Percentiles rank a stretch among this genome's conserved stretches.
Conservation (phyloP, 192 early-diverging fungal genomes). For the Chytriomyces sp. region DNA sequence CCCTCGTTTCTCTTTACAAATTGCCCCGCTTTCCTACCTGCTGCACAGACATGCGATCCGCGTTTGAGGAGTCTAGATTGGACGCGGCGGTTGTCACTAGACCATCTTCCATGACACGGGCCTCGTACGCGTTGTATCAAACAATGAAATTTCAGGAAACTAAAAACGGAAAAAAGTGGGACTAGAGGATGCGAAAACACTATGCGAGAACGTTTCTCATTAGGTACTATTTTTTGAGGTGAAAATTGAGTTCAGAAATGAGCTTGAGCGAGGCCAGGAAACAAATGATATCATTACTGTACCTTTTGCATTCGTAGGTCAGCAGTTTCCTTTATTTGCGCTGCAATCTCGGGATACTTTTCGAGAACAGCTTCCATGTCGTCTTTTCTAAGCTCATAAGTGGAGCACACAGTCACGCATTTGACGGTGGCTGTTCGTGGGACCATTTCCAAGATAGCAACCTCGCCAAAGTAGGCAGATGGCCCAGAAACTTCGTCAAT, state of each 20-base stretch:
- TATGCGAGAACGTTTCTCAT: constrained; percentile 13
- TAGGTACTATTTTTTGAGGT: constrained; percentile 4
- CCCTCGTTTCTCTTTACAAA: constrained; percentile 43
- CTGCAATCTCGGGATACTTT: constrained; percentile 39
- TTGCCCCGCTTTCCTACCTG: constrained; percentile 30
- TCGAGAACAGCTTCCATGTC: constrained; percentile 38
- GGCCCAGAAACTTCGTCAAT: constrained; percentile 41
- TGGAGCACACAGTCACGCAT: constrained; percentile 41
- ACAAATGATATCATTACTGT: background rate
- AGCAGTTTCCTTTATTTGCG: constrained; percentile 44
- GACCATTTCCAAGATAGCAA: constrained; percentile 54
- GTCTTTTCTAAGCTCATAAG: constrained; percentile 41
- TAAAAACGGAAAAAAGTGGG: too few species aligned
- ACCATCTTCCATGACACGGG: too few species aligned
- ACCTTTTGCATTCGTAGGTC: constrained; percentile 44
- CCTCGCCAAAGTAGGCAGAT: constrained; percentile 57
- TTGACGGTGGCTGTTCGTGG: constrained; percentile 46
- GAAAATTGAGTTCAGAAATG: background rate
- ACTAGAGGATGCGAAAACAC: background rate
- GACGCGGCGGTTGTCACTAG: too few species aligned
- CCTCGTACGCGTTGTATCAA: too few species aligned
- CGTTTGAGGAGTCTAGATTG: too few species aligned
- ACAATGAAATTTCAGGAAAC: too few species aligned
- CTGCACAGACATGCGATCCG: too few species aligned
- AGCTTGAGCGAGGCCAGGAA: background rate